Evolutionary conservation across 805 yeast species (phyloP).

Genomic region (Pichia manshurica): DNA sequence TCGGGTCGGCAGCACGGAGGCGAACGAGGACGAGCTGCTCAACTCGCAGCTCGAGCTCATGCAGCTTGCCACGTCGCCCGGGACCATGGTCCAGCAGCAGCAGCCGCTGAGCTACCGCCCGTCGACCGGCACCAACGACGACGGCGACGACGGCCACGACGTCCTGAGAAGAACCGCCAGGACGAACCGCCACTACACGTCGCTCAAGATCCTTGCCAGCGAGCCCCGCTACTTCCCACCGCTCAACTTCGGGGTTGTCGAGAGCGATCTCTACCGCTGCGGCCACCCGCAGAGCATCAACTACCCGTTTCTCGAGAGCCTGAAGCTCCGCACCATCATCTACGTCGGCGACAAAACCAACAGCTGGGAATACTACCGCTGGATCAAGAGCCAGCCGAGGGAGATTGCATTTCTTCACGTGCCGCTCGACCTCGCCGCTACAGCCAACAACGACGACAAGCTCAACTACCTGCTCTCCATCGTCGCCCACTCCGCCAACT

Average conservation of each 20-base stretch:
- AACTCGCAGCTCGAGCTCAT: slow-evolving; percentile 12
- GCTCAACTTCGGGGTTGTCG: slow-evolving; percentile 82
- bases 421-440: slow-evolving; percentile 28
- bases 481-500: slow-evolving; percentile 59
- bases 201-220: slow-evolving; percentile 28
- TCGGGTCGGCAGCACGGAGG: background rate
- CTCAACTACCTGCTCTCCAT: slow-evolving; percentile 40
- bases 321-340: slow-evolving; percentile 72
- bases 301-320: slow-evolving; percentile 66
- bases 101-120: too few relatives aligned
- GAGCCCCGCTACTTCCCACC: slow-evolving; percentile 69
- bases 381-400: slow-evolving; percentile 42
- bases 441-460: slow-evolving; percentile 35
- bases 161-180: too few relatives aligned
- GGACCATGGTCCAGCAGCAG: background rate
- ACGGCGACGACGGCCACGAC: too few relatives aligned
- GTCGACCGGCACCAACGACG: too few relatives aligned
- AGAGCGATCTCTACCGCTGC: slow-evolving; percentile 78
- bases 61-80: slow-evolving; percentile 4
- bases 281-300: slow-evolving; percentile 92
- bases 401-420: slow-evolving; percentile 49
- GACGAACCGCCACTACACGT: slow-evolving; percentile 20
- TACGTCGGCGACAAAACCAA: slow-evolving; percentile 75
- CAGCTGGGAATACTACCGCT: slow-evolving; percentile 57
- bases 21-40: slow-evolving; percentile 6